Evolutionary conservation across 495 filamentous ascomycete species (phyloP).

Genomic region (Daldinia grandis): DNA sequence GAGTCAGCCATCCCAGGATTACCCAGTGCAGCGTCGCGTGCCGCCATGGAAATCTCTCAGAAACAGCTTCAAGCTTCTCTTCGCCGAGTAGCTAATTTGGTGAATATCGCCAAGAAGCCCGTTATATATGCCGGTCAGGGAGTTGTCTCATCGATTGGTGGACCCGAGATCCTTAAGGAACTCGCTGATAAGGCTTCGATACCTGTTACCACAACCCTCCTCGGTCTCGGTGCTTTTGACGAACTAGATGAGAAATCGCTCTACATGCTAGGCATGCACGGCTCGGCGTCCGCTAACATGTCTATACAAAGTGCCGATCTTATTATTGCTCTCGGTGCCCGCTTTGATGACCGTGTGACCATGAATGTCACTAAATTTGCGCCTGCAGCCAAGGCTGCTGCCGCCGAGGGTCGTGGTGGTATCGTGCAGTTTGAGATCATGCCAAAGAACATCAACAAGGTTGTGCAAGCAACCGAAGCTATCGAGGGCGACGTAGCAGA

Average conservation of each 20-base stretch:
- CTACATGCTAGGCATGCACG: constrained; percentile 88
- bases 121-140: constrained; percentile 81
- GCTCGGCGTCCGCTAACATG: constrained; percentile 80
- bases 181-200: constrained; percentile 77
- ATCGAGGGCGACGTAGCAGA: constrained; percentile 75
- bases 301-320: constrained; percentile 81
- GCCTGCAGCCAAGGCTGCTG: constrained; percentile 71
- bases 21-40: constrained; percentile 74
- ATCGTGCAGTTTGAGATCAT: constrained; percentile 85
- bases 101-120: constrained; percentile 79
- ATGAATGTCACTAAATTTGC: constrained; percentile 70
- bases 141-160: constrained; percentile 68
- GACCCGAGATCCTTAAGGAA: constrained; percentile 70
- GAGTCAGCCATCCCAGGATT: constrained; percentile 67
- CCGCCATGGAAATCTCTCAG: constrained; percentile 64
- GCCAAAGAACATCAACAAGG: constrained; percentile 90
- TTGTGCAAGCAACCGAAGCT: constrained; percentile 82
- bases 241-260: constrained; percentile 79
- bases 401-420: constrained; percentile 73
- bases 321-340: constrained; percentile 77
- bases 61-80: constrained; percentile 69
- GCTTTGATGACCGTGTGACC: constrained; percentile 84
- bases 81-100: constrained; percentile 68
- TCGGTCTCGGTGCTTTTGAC: constrained; percentile 79
- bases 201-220: constrained; percentile 80